A percentile compares a stretch with the other conserved stretches of the same genome.
phyloP scores from a whole-genome alignment of 768 basidiomycete genomes.

The Russula sp. region DNA sequence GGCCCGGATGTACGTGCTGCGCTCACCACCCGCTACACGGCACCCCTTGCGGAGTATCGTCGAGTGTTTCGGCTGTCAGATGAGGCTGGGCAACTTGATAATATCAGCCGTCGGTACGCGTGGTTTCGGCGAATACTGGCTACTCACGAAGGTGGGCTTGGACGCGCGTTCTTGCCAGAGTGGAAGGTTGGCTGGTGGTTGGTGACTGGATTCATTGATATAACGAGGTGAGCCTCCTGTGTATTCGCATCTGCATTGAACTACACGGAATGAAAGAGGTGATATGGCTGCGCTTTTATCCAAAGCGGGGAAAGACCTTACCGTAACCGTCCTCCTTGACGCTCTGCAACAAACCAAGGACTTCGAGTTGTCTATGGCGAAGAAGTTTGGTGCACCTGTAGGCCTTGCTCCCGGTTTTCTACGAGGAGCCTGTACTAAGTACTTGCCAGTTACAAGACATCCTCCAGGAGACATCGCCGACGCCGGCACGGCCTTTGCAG shows the following conservation, averaged over 20 bases:
- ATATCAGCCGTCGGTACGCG: conserved; percentile 85
- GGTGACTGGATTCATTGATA: conserved; percentile 80
- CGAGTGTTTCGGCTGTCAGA: conserved; percentile 91
- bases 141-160: conserved; percentile 83
- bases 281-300: conserved; percentile 78
- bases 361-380: conserved; percentile 76
- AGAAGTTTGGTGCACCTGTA: conserved; percentile 78
- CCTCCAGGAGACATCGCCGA: conserved; percentile 44
- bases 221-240: conserved; percentile 58
- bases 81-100: conserved; percentile 96
- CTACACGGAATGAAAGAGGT: conserved; percentile 44
- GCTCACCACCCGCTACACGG: conserved; percentile 83
- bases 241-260: background rate
- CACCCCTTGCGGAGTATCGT: conserved; percentile 89
- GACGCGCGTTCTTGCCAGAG: conserved; percentile 70
- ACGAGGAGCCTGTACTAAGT: background rate
- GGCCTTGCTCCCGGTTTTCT: conserved; percentile 18
- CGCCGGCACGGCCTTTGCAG: conserved; percentile 47
- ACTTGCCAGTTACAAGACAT: conserved; percentile 55
- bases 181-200: conserved; percentile 87
- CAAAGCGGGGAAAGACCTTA: conserved; percentile 66
- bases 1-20: conserved; percentile 77
- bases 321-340: conserved; percentile 77
- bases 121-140: conserved; percentile 89
- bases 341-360: conserved; percentile 81